Conservation (phyloP, 2,329 filamentous ascomycete species). For the Pseudogymnoascus sp. region DNA sequence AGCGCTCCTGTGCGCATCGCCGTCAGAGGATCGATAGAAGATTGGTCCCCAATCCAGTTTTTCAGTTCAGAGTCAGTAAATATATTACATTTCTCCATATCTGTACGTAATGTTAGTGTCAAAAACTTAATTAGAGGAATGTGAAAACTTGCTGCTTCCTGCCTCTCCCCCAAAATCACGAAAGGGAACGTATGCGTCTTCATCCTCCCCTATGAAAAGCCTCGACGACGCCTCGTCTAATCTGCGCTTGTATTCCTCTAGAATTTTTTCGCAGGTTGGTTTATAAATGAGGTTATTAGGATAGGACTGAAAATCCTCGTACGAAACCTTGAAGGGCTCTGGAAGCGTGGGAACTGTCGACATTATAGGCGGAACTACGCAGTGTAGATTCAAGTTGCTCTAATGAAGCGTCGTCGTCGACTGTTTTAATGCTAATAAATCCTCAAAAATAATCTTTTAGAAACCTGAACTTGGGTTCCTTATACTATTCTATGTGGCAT, state of each 20-base stretch:
- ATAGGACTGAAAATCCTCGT: not conserved
- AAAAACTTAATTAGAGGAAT: not conserved
- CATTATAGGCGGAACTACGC: not conserved
- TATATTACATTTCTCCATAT: not conserved
- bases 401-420: not conserved
- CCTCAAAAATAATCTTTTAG: not conserved
- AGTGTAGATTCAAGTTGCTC: not conserved
- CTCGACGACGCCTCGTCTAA: not conserved
- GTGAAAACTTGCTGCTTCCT: not conserved
- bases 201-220: slow-evolving; percentile 25
- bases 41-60: slow-evolving; percentile 9
- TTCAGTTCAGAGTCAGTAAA: not conserved
- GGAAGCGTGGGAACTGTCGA: not conserved
- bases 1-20: not conserved
- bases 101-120: not conserved
- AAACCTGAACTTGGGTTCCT: not conserved
- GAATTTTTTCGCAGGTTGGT: not conserved
- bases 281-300: slow-evolving; percentile 1
- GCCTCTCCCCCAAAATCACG: slow-evolving; percentile 9
- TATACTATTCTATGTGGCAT: not conserved
- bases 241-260: not conserved
- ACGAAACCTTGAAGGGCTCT: not conserved
- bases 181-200: slow-evolving; percentile 29
- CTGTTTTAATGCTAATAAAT: not conserved
- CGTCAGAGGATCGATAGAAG: not conserved